These are phyloP conservation scores for Podaxis sp. DNA, from an alignment of 768 basidiomycete genomes.

Conservation along the genomic window DNA sequence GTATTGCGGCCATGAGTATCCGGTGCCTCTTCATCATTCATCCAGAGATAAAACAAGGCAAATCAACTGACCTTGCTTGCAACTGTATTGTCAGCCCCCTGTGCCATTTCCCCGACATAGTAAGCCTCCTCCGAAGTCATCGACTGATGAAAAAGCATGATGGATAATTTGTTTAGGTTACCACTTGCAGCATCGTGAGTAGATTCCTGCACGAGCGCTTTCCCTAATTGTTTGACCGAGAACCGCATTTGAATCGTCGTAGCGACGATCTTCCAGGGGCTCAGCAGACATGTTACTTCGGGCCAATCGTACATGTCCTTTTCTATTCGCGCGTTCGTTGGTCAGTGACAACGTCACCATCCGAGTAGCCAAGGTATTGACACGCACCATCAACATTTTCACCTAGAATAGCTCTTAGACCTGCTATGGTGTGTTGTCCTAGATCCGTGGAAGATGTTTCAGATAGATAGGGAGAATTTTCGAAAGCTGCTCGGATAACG, in stretches of 20 bases:
- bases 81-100: constrained; percentile 60
- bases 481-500: constrained; percentile 65
- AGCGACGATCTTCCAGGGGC: constrained; percentile 81
- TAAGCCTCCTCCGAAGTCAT: constrained; percentile 78
- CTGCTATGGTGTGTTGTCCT: constrained; percentile 60
- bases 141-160: constrained; percentile 65
- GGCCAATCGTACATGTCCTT: constrained; percentile 56
- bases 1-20: not conserved
- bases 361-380: not conserved
- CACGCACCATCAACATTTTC: constrained; percentile 56
- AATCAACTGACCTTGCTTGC: constrained; percentile 54
- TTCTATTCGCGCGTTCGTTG: constrained; percentile 22
- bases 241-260: constrained; percentile 79
- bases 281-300: constrained; percentile 60
- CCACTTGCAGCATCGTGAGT: constrained; percentile 51
- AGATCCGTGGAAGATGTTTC: constrained; percentile 42
- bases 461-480: constrained; percentile 50
- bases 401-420: constrained; percentile 61
- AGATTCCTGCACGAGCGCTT: constrained; percentile 56
- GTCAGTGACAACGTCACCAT: not conserved
- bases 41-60: not conserved
- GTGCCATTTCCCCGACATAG: constrained; percentile 79
- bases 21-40: not conserved
- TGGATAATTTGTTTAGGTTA: constrained; percentile 61
- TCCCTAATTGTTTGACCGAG: constrained; percentile 67